Conservation (phyloP, 2,329 filamentous ascomycete genomes). For the Sporothrix brunneoviolacea region DNA sequence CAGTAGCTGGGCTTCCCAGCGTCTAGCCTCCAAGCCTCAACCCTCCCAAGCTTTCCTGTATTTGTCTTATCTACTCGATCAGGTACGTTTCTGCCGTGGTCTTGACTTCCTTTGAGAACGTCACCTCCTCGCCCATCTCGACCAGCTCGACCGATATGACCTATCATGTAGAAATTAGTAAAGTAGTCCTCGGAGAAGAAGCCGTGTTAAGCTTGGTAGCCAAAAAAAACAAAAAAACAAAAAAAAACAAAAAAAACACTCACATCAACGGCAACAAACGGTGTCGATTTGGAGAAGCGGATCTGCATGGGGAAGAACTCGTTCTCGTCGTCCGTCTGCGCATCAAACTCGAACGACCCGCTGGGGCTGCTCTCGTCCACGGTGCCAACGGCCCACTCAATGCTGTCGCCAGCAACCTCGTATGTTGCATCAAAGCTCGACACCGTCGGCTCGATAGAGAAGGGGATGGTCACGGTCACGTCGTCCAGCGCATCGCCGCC, state of each 20-base stretch:
- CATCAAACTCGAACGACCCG: constrained; percentile 93
- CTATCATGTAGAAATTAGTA: constrained; percentile 31
- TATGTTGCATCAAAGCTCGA: constrained; percentile 93
- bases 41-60: neutral
- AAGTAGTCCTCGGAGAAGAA: constrained; percentile 17
- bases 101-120: constrained; percentile 76
- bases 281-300: constrained; percentile 75
- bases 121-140: constrained; percentile 70
- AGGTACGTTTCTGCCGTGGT: constrained; percentile 68
- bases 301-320: constrained; percentile 98
- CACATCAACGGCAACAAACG: constrained; percentile 91
- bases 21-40: neutral
- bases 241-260: constrained; percentile 34
- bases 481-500: constrained; percentile 73
- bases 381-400: constrained; percentile 89
- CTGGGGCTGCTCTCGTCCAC: constrained; percentile 76
- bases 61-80: constrained; percentile 53
- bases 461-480: constrained; percentile 83
- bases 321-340: constrained; percentile 75
- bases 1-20: neutral
- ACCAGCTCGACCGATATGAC: constrained; percentile 63
- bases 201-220: no score
- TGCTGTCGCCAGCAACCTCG: constrained; percentile 82
- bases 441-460: constrained; percentile 76
- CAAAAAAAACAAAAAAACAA: neutral